Percentiles rank a stretch among this genome's conserved stretches.
Evolutionary conservation across 192 early-diverging fungal genomes (phyloP).

Genomic region (Chytriomyces confervae): DNA sequence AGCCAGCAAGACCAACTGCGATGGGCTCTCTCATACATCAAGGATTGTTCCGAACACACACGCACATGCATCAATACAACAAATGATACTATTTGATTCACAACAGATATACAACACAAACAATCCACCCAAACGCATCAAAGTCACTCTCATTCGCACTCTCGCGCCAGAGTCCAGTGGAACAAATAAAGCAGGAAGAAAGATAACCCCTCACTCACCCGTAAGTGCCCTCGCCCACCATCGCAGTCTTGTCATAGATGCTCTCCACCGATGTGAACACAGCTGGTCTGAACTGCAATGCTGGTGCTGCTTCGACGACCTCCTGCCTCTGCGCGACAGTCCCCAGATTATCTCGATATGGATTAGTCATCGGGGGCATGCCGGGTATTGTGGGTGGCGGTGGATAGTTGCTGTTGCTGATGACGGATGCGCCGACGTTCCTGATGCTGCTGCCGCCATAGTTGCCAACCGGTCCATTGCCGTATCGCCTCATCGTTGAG

Average conservation of each 20-base stretch:
- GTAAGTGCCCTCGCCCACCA: conserved; percentile 97
- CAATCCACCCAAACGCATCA: not conserved
- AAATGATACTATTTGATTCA: too few relatives aligned
- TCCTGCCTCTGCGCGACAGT: not conserved
- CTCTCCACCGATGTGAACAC: conserved; percentile 35
- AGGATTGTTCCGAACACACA: too few relatives aligned
- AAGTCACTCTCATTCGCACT: not conserved
- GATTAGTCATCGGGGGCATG: not conserved
- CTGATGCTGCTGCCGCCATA: conserved; percentile 2
- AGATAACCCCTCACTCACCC: conserved; percentile 59
- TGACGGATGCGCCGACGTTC: not conserved
- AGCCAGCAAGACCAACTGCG: not conserved
- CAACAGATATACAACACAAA: too few relatives aligned
- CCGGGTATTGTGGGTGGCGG: not conserved
- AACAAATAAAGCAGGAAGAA: not conserved
- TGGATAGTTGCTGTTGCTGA: not conserved
- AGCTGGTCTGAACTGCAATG: conserved; percentile 23
- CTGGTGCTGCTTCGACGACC: not conserved
- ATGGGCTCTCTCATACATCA: not conserved
- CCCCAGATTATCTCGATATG: not conserved
- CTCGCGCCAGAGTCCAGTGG: not conserved
- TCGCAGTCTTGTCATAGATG: conserved; percentile 77
- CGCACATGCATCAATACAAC: too few relatives aligned
- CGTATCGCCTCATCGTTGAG: not conserved
- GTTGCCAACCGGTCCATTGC: not conserved